A percentile compares a stretch with the other conserved stretches of the same genome.
phyloP scores from a whole-genome alignment of 345 rosid species.

The Gossypium raimondii region DNA sequence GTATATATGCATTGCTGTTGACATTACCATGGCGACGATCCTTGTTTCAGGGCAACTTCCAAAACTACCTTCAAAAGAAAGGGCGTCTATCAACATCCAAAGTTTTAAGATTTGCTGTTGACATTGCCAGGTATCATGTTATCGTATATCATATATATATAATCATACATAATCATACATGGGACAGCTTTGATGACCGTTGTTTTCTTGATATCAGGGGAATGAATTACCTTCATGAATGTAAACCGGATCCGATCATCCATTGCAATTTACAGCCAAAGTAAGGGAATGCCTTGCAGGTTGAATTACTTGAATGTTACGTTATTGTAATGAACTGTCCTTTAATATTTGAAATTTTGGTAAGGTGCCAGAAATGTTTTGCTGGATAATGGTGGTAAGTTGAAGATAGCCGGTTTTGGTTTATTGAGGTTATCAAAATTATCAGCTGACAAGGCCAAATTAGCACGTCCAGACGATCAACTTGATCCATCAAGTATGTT shows the following conservation, averaged over 20 bases:
- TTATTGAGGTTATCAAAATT: constrained; percentile 52
- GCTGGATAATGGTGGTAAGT: constrained; percentile 85
- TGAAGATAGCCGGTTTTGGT: constrained; percentile 92
- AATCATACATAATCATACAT: not conserved
- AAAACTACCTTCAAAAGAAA: constrained; percentile 76
- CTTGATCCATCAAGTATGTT: constrained; percentile 64
- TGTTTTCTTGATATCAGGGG: constrained; percentile 56
- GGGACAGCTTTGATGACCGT: not conserved
- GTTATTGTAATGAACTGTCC: constrained; percentile 29
- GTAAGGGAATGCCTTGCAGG: constrained; percentile 48
- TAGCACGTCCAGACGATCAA: constrained; percentile 36
- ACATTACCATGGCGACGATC: constrained; percentile 14
- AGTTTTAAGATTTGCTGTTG: constrained; percentile 73
- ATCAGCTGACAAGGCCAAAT: constrained; percentile 54
- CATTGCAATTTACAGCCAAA: constrained; percentile 90
- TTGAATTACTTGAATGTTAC: constrained; percentile 8
- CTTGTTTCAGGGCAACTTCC: constrained; percentile 74
- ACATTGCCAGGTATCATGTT: constrained; percentile 66
- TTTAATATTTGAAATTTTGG: constrained; percentile 73
- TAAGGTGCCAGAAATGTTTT: constrained; percentile 99
- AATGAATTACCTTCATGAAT: constrained; percentile 69
- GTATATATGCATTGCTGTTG: not conserved
- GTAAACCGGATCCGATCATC: constrained; percentile 84
- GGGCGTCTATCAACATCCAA: constrained; percentile 85
- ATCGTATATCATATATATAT: not conserved